Percentiles rank a stretch among this genome's conserved stretches.
These are phyloP conservation scores for Melastoma candidum DNA, from an alignment of 441 rosid genomes.

Conservation along the genomic window DNA sequence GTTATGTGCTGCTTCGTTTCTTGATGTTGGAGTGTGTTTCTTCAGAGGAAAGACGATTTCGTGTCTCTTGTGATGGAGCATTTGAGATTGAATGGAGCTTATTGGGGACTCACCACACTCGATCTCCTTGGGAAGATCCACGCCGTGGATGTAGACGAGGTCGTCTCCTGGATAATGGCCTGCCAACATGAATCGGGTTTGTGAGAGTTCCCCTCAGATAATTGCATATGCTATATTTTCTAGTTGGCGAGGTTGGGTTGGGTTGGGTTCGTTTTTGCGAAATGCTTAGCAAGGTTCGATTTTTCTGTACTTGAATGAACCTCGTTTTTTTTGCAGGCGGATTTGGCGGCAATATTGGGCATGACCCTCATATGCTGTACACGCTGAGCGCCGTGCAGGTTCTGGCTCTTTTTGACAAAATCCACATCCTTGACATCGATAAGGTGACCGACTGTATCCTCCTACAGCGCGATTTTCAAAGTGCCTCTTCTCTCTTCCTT, in stretches of 20 bases:
- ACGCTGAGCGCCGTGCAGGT: constrained; percentile 91
- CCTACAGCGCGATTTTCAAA: not conserved
- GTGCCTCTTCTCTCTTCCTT: too few relatives aligned
- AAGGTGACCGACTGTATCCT: constrained; percentile 87
- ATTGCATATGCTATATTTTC: not conserved
- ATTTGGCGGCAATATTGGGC: constrained; percentile 79
- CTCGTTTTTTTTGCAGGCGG: constrained; percentile 45
- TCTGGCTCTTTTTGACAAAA: constrained; percentile 68
- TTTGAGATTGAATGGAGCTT: constrained; percentile 79
- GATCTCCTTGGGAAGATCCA: constrained; percentile 69
- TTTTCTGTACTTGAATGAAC: not conserved
- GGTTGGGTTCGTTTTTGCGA: too few relatives aligned
- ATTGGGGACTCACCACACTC: constrained; percentile 80
- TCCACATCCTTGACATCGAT: constrained; percentile 49
- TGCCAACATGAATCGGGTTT: constrained; percentile 79
- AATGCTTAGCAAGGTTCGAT: too few relatives aligned
- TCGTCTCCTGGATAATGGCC: constrained; percentile 66
- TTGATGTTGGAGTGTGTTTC: not conserved
- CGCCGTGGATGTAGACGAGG: constrained; percentile 44
- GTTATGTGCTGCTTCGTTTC: constrained; percentile 10
- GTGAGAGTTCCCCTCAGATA: constrained; percentile 1
- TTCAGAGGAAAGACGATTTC: constrained; percentile 65
- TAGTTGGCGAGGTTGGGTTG: not conserved
- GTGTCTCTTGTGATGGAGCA: constrained; percentile 81
- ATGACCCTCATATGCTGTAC: constrained; percentile 73